These are phyloP conservation scores for Crithidia bombi DNA, from an alignment of 208 protist species.

Conservation along the genomic window DNA sequence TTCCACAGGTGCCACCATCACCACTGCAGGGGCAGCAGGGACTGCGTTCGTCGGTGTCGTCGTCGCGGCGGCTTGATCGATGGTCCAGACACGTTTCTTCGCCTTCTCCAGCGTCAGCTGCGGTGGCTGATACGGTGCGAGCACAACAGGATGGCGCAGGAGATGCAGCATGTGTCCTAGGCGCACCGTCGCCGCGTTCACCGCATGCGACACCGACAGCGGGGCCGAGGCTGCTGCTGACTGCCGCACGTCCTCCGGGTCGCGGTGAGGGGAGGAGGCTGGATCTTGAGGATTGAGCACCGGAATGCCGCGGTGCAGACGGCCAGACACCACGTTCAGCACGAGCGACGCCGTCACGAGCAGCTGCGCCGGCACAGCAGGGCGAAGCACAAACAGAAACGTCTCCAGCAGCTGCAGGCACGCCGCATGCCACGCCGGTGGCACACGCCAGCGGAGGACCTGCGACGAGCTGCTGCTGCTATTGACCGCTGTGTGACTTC, in stretches of 20 bases:
- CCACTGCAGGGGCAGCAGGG: not conserved
- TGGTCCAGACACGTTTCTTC: constrained; percentile 36
- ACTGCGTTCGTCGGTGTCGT: constrained; percentile 2
- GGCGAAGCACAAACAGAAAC: constrained; percentile 28
- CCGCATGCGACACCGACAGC: constrained; percentile 26
- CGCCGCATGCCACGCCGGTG: constrained; percentile 34
- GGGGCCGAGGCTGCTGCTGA: not conserved
- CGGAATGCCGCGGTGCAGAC: constrained; percentile 41
- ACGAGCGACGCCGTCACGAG: constrained; percentile 24
- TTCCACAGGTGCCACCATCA: not conserved
- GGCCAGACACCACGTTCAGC: constrained; percentile 19
- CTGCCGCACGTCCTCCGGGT: too few relatives aligned
- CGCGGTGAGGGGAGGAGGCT: not conserved
- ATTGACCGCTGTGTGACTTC: not conserved
- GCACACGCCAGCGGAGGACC: constrained; percentile 36
- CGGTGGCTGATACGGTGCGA: constrained; percentile 59
- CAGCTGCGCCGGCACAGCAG: constrained; percentile 33
- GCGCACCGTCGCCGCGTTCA: constrained; percentile 39
- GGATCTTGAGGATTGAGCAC: not conserved
- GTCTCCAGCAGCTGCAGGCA: constrained; percentile 39
- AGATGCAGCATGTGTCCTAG: constrained; percentile 41
- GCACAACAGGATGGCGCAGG: constrained; percentile 48
- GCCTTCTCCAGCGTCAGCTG: constrained; percentile 48
- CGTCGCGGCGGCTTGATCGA: constrained; percentile 1
- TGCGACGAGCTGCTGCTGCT: not conserved